Conservation (phyloP, 495 filamentous ascomycete genomes). For the Annulohypoxylon stygium region DNA sequence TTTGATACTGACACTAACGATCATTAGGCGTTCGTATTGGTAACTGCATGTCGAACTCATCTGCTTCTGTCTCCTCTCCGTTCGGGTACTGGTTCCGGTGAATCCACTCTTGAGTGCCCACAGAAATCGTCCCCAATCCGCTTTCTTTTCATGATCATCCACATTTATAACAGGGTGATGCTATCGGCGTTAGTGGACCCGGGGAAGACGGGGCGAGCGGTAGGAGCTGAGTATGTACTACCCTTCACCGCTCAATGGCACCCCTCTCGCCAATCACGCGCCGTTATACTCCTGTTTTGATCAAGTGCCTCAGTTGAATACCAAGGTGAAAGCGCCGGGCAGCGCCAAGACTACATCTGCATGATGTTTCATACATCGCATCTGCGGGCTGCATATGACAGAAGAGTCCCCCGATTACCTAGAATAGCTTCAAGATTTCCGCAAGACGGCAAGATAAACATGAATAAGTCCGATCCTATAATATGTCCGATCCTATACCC, state of each 20-base stretch:
- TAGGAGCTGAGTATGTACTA: slow-evolving; percentile 25
- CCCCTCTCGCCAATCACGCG: slow-evolving; percentile 35
- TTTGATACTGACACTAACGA: slow-evolving; percentile 31
- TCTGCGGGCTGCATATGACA: slow-evolving; percentile 41
- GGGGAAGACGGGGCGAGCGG: slow-evolving; percentile 42
- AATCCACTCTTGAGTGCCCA: slow-evolving; percentile 35
- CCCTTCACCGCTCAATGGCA: slow-evolving; percentile 44
- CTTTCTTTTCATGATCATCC: slow-evolving; percentile 17
- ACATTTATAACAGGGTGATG: slow-evolving; percentile 19
- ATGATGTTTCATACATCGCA: slow-evolving; percentile 31
- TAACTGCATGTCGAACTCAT: slow-evolving; percentile 23
- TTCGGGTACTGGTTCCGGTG: slow-evolving; percentile 36
- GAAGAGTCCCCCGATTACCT: slow-evolving; percentile 21
- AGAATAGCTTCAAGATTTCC: slow-evolving; percentile 14
- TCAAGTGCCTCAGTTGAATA: slow-evolving; percentile 28
- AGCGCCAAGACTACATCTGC: slow-evolving; percentile 41
- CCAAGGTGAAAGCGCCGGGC: slow-evolving; percentile 42
- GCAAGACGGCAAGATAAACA: slow-evolving; percentile 19
- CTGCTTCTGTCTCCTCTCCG: slow-evolving; percentile 20
- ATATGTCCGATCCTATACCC: slow-evolving; percentile 6
- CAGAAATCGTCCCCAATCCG: slow-evolving; percentile 19
- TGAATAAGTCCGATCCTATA: slow-evolving; percentile 3
- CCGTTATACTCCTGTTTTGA: slow-evolving; percentile 11
- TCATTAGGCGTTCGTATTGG: slow-evolving; percentile 34
- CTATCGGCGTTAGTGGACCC: slow-evolving; percentile 44